Base-by-base conservation (phyloP, 345 rosid species). In the Viola odorata region DNA sequence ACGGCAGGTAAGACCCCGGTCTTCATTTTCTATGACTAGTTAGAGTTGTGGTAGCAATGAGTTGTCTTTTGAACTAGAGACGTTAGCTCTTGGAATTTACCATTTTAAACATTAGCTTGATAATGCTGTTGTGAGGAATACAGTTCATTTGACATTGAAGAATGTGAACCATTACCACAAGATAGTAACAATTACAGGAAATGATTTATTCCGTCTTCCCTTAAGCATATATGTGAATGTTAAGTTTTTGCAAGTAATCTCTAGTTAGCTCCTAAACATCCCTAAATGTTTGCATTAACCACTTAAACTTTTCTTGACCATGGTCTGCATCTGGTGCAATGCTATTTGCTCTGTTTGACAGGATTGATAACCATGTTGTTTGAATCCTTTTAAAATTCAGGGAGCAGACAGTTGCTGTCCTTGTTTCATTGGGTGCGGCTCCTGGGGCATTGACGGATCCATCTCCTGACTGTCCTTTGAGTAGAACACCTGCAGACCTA, bases 401-500 rank as follows among this genome's bases (percentile, higher is more conserved):
- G 68, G 96, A 91, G 85, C 78, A 81, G 74, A 87, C 89, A 47
- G 92, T 91, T 67, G 88, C 83, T 45, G 75, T 80, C 55, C 96
- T 91, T 40, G 80, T 87, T 41, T 84, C 86, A 14, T 70, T 82
- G 53, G 89, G 86, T 52, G 92, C 96, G 45, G 86, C 80, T 75
- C 64, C 98, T 53, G 88, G 96, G 57, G 72, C 77, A 58, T 50
- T 73, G 63, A 79, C 98, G 0, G 96, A 89, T 70, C 96, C 98
- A 60, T 77, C 95, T 66, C 95, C 89, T 9, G 95, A 89, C 67
- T 79, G 70, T 80, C 96, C 92, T 41, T 60, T 75, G 68, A 85
- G 91, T 50, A 85, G 85, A 82, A 77, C 91, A 32, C 85, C 98
- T 59, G 95, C 96, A 5, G 98, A 91, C 71, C 79, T 91, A 79